These are phyloP conservation scores for Litsea cubeba DNA, from an alignment of 164 flowering plant species.

Conservation along the genomic window DNA sequence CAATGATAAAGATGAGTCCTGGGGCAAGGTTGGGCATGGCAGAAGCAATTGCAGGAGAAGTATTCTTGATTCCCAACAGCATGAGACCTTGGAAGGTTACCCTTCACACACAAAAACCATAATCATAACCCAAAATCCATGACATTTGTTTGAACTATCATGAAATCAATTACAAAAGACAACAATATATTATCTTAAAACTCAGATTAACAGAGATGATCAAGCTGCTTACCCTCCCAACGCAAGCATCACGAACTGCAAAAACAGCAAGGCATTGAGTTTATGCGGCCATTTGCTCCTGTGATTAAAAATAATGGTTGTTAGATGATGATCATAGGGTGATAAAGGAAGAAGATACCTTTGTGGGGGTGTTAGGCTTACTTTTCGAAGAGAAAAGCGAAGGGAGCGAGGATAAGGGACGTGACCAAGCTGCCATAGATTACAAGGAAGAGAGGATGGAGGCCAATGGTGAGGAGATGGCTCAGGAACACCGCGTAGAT, in stretches of 20 bases:
- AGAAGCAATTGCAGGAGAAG: slow-evolving; percentile 83
- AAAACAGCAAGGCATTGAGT: slow-evolving; percentile 35
- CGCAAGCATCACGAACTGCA: slow-evolving; percentile 54
- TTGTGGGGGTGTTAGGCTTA: not conserved
- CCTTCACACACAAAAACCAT: slow-evolving; percentile 18
- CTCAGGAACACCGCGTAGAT: slow-evolving; percentile 15
- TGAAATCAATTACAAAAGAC: too few species aligned
- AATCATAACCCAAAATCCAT: not conserved
- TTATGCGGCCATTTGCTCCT: slow-evolving; percentile 66
- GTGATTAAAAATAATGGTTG: slow-evolving; percentile 5
- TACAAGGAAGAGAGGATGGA: slow-evolving; percentile 21
- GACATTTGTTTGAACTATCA: too few species aligned
- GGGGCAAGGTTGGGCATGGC: slow-evolving; percentile 97
- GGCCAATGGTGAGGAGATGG: slow-evolving; percentile 20
- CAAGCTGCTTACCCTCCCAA: slow-evolving; percentile 51
- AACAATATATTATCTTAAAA: not conserved
- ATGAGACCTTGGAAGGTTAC: slow-evolving; percentile 62
- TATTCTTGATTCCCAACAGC: slow-evolving; percentile 53
- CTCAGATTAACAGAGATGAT: not conserved
- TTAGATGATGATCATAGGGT: too few species aligned
- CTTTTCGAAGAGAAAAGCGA: slow-evolving; percentile 27
- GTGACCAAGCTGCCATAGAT: slow-evolving; percentile 20
- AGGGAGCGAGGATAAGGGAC: slow-evolving; percentile 19
- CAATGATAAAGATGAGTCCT: slow-evolving; percentile 72
- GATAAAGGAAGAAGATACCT: not conserved